These are phyloP conservation scores for Rhinocladiella mackenziei DNA, from an alignment of 2,329 filamentous ascomycete species.

Conservation along the genomic window DNA sequence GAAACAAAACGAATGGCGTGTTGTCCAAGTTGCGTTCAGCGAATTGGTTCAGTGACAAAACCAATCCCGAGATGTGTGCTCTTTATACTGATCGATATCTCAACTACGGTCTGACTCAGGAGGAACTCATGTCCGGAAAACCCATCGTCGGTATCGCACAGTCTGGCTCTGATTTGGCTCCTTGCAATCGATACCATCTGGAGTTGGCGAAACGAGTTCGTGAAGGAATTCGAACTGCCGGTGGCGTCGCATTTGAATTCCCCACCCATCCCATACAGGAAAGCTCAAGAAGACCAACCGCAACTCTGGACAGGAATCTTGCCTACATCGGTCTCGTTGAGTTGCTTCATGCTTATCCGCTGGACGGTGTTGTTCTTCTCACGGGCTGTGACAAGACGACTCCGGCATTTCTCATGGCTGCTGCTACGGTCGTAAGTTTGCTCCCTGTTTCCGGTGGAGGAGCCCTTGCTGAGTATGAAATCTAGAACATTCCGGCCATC, in stretches of 20 bases:
- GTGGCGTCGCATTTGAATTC: constrained; percentile 51
- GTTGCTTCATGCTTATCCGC: constrained; percentile 46
- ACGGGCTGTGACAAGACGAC: constrained; percentile 54
- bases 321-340: constrained; percentile 49
- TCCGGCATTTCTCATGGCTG: constrained; percentile 51
- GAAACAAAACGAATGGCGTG: constrained; percentile 9
- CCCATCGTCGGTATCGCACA: constrained; percentile 53
- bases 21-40: constrained; percentile 39
- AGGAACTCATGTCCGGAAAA: constrained; percentile 49
- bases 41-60: constrained; percentile 44
- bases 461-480: constrained; percentile 4
- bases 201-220: constrained; percentile 49
- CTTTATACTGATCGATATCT: constrained; percentile 51
- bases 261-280: constrained; percentile 53
- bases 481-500: constrained; percentile 49
- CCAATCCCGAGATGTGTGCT: constrained; percentile 44
- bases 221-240: constrained; percentile 49
- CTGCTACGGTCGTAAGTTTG: constrained; percentile 44
- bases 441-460: not conserved
- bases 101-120: constrained; percentile 48
- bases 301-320: constrained; percentile 49
- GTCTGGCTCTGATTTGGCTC: constrained; percentile 49
- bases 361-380: constrained; percentile 50
- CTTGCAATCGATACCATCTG: constrained; percentile 50
- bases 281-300: constrained; percentile 46